Evolutionary conservation across 2,329 filamentous ascomycete species (phyloP).

Genomic region (Podosphaera xanthii): DNA sequence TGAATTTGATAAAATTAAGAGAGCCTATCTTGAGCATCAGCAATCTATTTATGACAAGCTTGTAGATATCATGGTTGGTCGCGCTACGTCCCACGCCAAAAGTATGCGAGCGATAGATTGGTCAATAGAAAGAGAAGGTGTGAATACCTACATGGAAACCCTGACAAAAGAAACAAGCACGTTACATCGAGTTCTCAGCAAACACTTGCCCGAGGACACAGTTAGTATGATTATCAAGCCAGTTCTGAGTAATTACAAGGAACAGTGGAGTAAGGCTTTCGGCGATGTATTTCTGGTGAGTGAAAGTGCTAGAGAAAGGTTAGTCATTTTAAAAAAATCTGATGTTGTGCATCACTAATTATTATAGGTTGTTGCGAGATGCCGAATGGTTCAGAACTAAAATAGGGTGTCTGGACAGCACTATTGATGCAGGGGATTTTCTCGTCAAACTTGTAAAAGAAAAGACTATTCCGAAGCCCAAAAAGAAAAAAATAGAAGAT

Average conservation of each 20-base stretch:
- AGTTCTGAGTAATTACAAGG: constrained; percentile 42
- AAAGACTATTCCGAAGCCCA: constrained; percentile 20
- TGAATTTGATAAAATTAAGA: constrained; percentile 15
- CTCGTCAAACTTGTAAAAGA: constrained; percentile 39
- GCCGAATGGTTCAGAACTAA: constrained; percentile 37
- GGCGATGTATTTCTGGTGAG: constrained; percentile 33
- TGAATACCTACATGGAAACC: constrained; percentile 46
- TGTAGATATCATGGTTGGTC: constrained; percentile 46
- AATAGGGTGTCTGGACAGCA: constrained; percentile 39
- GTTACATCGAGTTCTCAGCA: constrained; percentile 43
- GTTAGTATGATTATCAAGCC: constrained; percentile 46
- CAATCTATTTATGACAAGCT: constrained; percentile 50
- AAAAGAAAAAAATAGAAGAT: neutral
- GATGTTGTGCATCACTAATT: neutral
- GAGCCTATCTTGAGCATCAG: constrained; percentile 38
- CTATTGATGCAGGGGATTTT: constrained; percentile 45
- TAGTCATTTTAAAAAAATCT: constrained; percentile 11
- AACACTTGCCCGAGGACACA: constrained; percentile 40
- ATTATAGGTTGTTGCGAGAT: constrained; percentile 35
- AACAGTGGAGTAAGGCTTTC: constrained; percentile 43
- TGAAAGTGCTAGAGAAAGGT: constrained; percentile 38
- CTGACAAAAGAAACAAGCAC: constrained; percentile 48
- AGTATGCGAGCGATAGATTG: constrained; percentile 43
- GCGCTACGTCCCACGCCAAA: constrained; percentile 37
- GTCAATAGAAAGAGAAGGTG: constrained; percentile 22